Percentiles rank a stretch among this genome's conserved stretches.
Conservation (phyloP, 2,329 filamentous ascomycete genomes). For the Fusarium sp. region DNA sequence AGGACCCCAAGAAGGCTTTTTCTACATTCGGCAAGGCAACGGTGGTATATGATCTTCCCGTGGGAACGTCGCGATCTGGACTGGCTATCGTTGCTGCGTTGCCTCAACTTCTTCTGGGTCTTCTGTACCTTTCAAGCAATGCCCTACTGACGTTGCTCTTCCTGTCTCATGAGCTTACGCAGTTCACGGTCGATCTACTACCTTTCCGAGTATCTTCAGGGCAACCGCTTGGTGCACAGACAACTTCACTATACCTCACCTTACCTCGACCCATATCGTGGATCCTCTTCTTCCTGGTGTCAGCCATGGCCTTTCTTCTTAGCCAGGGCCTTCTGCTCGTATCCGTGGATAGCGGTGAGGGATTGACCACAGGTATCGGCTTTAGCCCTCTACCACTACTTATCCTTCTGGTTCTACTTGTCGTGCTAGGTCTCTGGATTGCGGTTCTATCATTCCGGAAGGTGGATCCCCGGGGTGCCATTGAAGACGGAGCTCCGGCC, state of each 20-base stretch:
- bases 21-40: constrained; percentile 56
- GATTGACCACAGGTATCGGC: constrained; percentile 51
- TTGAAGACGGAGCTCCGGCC: constrained; percentile 52
- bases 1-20: constrained; percentile 49
- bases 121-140: constrained; percentile 63
- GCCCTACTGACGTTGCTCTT: constrained; percentile 62
- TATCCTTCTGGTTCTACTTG: constrained; percentile 57
- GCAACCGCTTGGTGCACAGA: constrained; percentile 59
- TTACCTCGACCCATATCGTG: constrained; percentile 61
- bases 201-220: constrained; percentile 62
- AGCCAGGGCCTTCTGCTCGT: constrained; percentile 59
- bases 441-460: constrained; percentile 57
- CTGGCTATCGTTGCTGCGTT: constrained; percentile 58
- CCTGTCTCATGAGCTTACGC: constrained; percentile 63
- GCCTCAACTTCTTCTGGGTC: constrained; percentile 62
- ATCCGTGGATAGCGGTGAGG: constrained; percentile 47
- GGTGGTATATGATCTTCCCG: constrained; percentile 51
- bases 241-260: constrained; percentile 62
- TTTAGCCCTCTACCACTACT: constrained; percentile 60
- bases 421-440: constrained; percentile 51
- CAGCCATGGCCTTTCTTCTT: constrained; percentile 60
- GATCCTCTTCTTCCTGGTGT: constrained; percentile 59
- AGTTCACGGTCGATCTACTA: constrained; percentile 53
- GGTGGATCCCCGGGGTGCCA: constrained; percentile 53
- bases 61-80: constrained; percentile 44